Conservation (phyloP, 495 filamentous ascomycete species). For the Penicillium turbatum region DNA sequence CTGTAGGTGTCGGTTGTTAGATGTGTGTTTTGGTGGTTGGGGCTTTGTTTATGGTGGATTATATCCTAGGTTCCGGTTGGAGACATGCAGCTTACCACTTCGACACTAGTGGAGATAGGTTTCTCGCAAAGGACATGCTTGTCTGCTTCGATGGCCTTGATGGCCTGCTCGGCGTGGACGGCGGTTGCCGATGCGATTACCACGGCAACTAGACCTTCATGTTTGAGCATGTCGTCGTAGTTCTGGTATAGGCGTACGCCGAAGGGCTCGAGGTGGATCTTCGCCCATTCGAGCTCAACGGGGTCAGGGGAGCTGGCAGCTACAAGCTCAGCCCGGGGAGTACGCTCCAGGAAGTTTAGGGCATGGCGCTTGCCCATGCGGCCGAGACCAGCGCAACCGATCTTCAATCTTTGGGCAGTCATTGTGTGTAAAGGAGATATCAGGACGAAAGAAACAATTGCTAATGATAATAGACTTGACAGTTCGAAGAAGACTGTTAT, state of each 20-base stretch:
- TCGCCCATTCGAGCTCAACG: slow-evolving; percentile 49
- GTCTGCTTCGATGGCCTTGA: slow-evolving; percentile 50
- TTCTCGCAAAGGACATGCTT: slow-evolving; percentile 57
- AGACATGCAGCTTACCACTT: slow-evolving; percentile 44
- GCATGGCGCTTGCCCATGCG: slow-evolving; percentile 58
- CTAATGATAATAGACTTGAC: neutral
- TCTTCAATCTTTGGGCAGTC: slow-evolving; percentile 41
- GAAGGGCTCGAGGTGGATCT: slow-evolving; percentile 42
- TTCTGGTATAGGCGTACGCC: slow-evolving; percentile 47
- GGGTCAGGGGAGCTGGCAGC: slow-evolving; percentile 49
- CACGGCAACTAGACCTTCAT: slow-evolving; percentile 50
- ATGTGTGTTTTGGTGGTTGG: neutral
- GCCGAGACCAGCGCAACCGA: slow-evolving; percentile 52
- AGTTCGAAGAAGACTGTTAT: neutral
- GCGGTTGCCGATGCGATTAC: slow-evolving; percentile 50
- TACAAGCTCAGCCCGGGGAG: slow-evolving; percentile 50
- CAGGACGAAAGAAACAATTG: neutral
- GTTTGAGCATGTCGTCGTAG: slow-evolving; percentile 55
- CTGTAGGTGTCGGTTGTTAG: slow-evolving; percentile 23
- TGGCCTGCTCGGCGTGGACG: slow-evolving; percentile 54
- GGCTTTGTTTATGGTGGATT: no score
- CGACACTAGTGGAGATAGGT: slow-evolving; percentile 47
- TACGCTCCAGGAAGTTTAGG: slow-evolving; percentile 48
- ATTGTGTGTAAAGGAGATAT: slow-evolving; percentile 30
- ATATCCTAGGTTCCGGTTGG: neutral